Evolutionary conservation across 1,139 yeast species (phyloP), one percentile per base, ranked within the genome.

Genomic region (Scheffersomyces parashehatae): DNA sequence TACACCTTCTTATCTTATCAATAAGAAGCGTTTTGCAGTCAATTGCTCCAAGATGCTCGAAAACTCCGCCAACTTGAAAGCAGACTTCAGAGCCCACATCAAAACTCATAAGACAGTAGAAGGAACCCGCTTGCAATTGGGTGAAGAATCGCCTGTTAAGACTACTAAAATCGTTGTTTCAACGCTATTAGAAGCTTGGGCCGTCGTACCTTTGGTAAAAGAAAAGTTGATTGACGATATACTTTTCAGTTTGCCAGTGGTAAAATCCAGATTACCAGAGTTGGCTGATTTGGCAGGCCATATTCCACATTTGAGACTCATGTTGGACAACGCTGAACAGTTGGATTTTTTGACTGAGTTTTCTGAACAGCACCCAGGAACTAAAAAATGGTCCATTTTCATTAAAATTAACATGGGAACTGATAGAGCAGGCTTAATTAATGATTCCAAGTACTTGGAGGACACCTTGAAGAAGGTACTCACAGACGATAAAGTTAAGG

Each of bases 211-310:
- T 4, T 67, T 76, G 34, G 72, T 77, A 14, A 65, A 68, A 43
- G 59, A 70, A 28, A 79, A 79, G 0, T 53, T 67, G 35, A 70
- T 87, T 37, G 68, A 61, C 5, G 93, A 86, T 58, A 70, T 85
- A n/a, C 68, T 82, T 38, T 86, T 77, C 59, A 83, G 91, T 35
- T 68, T 87, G 43, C 95, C 95, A 1, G 81, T 83, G 2, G 75
- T 77, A n/a, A 70, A 76, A 38, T 72, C 75, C 14, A 74, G 79
- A 20, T 52, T 87, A 16, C 60, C 62, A 0, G 87, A 82, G 52
- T 66, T 84, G 49, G 68, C 68, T 3, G 74, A 67, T 3, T 58
- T 85, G 36, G 54, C 76, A 3, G 45, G 52, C 6, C 58, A 69
- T 32, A 72, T 80, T 1, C 70, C 75, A 1, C 48, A 65, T 24